Evolutionary conservation across 768 basidiomycete species (phyloP), one percentile per base, ranked within the genome.

Genomic region (Leucogyrophana mollusca): DNA sequence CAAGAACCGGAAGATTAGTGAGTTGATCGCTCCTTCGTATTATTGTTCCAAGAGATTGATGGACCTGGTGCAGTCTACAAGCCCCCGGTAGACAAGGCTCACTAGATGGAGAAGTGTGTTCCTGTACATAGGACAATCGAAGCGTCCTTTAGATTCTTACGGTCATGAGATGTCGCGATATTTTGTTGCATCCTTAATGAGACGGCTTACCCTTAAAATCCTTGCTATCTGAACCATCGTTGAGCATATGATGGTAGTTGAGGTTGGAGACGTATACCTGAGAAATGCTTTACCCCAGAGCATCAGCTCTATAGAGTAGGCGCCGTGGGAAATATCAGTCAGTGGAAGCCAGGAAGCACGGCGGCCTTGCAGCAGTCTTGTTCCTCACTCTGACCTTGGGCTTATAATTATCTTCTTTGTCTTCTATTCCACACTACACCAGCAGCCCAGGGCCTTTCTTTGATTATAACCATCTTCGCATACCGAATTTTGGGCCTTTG

Each of bases 1-100:
- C 71, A 97, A 97, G 82, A 90, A 85, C 76, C 80, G 94, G 73
- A 96, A 95, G 73, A 82, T 96, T 49, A 55, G 91, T 91, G 51
- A 67, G 89, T 80, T 11, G 11, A 27, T 13, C 35, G 7, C 20
- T 18, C 9, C 5, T 30, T 33, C 18, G 14, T 16, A 4, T 24
- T 7, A 18, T 17, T 34, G 3, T 16, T 34, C 32, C 30, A 23
- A 16, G 6, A 57, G 51, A 63, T 45, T 36, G 41, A 51, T 36
- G 9, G 16, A 20, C 33, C 9, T 10, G 9, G 34, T 25, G 14
- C 52, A 72, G 70, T 72, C 49, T 72, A 72, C 56, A 69, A 68
- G 39, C 70, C 70, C 32, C 70, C 70, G 9, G 58, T 53, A 22
- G 63, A 69, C 54, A 58, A 61, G 40, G 45, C 47, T 22, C 67